Evolutionary conservation across 805 yeast genomes (phyloP).

Genomic region (Starmerella scarabaei): DNA sequence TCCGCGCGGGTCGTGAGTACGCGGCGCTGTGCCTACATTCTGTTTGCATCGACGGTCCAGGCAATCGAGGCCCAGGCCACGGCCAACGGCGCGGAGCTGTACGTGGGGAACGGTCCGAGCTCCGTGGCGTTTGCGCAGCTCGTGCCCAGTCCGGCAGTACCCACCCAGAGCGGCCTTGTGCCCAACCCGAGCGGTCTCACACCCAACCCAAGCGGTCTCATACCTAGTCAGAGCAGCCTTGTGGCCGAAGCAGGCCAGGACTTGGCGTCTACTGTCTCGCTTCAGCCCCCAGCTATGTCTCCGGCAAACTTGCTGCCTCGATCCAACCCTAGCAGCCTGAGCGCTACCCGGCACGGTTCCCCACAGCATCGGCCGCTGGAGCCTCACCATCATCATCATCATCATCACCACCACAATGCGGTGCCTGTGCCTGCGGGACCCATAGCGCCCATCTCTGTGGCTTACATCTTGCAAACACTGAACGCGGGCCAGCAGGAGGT

Average conservation of each 20-base stretch:
- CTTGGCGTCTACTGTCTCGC: neutral
- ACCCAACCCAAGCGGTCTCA: neutral
- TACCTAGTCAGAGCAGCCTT: neutral
- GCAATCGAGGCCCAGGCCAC: conserved; percentile 70
- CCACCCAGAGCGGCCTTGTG: neutral
- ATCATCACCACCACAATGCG: neutral
- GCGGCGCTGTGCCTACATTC: conserved; percentile 45
- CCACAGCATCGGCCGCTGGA: conserved; percentile 1
- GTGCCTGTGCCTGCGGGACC: neutral
- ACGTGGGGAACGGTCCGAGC: conserved; percentile 63
- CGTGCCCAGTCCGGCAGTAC: conserved; percentile 15
- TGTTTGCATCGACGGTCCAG: conserved; percentile 54
- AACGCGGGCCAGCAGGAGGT: conserved; percentile 26
- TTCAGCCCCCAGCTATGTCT: no score
- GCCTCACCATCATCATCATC: neutral
- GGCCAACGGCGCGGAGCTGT: conserved; percentile 69
- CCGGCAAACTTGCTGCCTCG: no score
- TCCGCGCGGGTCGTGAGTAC: conserved; percentile 47
- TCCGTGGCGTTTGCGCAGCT: conserved; percentile 77
- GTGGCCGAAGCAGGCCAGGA: neutral
- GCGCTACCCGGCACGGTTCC: neutral
- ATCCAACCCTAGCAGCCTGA: no score
- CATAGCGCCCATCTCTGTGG: conserved; percentile 19
- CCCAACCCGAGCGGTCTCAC: neutral
- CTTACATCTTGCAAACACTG: conserved; percentile 24